Conservation (phyloP, 2,329 filamentous ascomycete genomes). For the Cladosporium sp. region DNA sequence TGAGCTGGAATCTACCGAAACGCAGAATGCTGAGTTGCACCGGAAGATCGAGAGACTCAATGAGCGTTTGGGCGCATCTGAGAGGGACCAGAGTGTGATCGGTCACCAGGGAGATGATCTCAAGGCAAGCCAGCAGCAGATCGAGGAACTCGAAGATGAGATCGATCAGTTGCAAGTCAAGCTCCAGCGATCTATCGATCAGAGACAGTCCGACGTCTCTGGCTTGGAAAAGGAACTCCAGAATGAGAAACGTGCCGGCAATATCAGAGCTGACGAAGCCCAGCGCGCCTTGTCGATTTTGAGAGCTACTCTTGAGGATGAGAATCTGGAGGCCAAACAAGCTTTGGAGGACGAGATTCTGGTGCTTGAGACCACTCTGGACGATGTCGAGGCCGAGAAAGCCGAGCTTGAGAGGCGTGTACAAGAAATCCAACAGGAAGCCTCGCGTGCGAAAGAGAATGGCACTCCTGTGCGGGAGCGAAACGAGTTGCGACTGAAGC, state of each 20-base stretch:
- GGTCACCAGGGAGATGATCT: slow-evolving; percentile 26
- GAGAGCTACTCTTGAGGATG: slow-evolving; percentile 44
- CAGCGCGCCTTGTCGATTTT: slow-evolving; percentile 47
- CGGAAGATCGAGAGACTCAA: slow-evolving; percentile 22
- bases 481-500: slow-evolving; percentile 29
- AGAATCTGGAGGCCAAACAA: slow-evolving; percentile 34
- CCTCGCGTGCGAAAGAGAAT: slow-evolving; percentile 35
- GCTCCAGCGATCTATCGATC: slow-evolving; percentile 29
- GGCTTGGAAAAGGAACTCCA: slow-evolving; percentile 41
- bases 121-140: slow-evolving; percentile 23
- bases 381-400: slow-evolving; percentile 46
- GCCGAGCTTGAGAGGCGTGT: slow-evolving; percentile 57
- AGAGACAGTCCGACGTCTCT: slow-evolving; percentile 34
- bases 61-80: slow-evolving; percentile 19
- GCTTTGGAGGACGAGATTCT: slow-evolving; percentile 56
- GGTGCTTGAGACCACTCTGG: slow-evolving; percentile 41
- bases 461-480: slow-evolving; percentile 33
- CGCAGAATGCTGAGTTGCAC: slow-evolving; percentile 27
- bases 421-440: slow-evolving; percentile 35
- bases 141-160: slow-evolving; percentile 36
- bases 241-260: slow-evolving; percentile 21
- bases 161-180: slow-evolving; percentile 38
- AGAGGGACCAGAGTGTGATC: slow-evolving; percentile 26
- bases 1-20: slow-evolving; percentile 28
- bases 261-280: slow-evolving; percentile 22